A percentile compares a stretch with the other conserved stretches of the same genome.
Conservation (phyloP, 768 basidiomycete genomes). For the Termitomyces sp. region DNA sequence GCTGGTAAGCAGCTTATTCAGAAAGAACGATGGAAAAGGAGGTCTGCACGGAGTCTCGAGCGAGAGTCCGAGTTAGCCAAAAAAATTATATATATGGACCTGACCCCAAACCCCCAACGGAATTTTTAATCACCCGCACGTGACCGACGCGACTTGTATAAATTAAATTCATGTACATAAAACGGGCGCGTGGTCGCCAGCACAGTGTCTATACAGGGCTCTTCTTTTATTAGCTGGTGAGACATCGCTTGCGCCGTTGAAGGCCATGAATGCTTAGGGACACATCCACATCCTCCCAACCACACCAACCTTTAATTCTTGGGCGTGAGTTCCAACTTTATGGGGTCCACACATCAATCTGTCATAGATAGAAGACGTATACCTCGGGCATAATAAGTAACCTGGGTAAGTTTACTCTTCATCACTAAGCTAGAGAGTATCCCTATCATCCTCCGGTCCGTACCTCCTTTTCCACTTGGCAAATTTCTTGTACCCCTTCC, state of each 20-base stretch:
- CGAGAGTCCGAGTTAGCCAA: constrained; percentile 18
- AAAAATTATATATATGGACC: constrained; percentile 34
- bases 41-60: constrained; percentile 17
- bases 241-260: background rate
- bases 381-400: constrained; percentile 9
- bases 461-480: constrained; percentile 63
- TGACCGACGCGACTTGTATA: constrained; percentile 21
- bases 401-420: constrained; percentile 1
- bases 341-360: constrained; percentile 4
- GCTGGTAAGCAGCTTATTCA: constrained; percentile 16
- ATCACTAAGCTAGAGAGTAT: background rate
- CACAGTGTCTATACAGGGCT: background rate
- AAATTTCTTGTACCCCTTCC: constrained; percentile 79
- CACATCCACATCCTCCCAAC: background rate
- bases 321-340: constrained; percentile 1
- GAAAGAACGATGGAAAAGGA: constrained; percentile 15
- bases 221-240: background rate
- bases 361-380: constrained; percentile 3
- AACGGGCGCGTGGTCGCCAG: background rate
- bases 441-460: constrained; percentile 28
- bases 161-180: background rate
- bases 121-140: constrained; percentile 29
- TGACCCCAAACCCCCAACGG: constrained; percentile 46
- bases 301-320: background rate
- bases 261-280: background rate